Percentiles rank a stretch among this genome's conserved stretches.
Conservation (phyloP, 2,329 filamentous ascomycete species). For the Verticillium nonalfalfae region DNA sequence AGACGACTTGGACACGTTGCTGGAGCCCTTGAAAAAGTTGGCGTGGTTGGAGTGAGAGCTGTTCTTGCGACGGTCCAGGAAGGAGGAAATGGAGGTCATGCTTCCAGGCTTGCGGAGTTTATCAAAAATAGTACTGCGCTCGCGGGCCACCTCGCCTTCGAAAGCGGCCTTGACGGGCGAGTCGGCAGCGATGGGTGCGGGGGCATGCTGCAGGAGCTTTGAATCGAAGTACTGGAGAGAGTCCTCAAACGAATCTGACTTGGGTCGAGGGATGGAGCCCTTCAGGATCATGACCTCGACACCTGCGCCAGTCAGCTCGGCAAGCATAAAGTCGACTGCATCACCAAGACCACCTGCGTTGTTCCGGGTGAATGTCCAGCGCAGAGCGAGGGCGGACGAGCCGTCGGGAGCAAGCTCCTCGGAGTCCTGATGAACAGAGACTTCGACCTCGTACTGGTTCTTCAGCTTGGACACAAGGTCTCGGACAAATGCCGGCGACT, state of each 20-base stretch:
- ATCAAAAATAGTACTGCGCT: constrained; percentile 81
- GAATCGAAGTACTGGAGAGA: constrained; percentile 96
- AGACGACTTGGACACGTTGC: constrained; percentile 88
- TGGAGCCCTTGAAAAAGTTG: constrained; percentile 88
- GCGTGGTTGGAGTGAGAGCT: constrained; percentile 75
- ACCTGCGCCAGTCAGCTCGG: constrained; percentile 78
- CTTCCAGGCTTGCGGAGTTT: constrained; percentile 90
- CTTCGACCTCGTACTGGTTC: constrained; percentile 85
- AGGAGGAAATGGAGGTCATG: constrained; percentile 93
- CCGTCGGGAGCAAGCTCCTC: constrained; percentile 53
- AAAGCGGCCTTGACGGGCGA: constrained; percentile 85
- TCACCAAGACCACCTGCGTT: constrained; percentile 93
- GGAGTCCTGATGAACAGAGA: constrained; percentile 62
- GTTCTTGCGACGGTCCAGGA: constrained; percentile 92
- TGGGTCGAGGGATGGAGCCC: constrained; percentile 93
- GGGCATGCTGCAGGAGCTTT: constrained; percentile 89
- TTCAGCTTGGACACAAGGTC: constrained; percentile 82
- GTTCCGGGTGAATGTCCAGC: constrained; percentile 88
- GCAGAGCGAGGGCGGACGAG: constrained; percentile 53
- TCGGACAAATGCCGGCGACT: constrained; percentile 71
- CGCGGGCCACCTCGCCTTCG: constrained; percentile 70
- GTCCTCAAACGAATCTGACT: constrained; percentile 97
- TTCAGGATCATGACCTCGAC: constrained; percentile 84
- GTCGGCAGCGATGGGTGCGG: constrained; percentile 72
- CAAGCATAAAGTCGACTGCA: constrained; percentile 89